These are phyloP conservation scores for Hyaloscypha finlandica DNA, from an alignment of 495 filamentous ascomycete species.

Conservation along the genomic window DNA sequence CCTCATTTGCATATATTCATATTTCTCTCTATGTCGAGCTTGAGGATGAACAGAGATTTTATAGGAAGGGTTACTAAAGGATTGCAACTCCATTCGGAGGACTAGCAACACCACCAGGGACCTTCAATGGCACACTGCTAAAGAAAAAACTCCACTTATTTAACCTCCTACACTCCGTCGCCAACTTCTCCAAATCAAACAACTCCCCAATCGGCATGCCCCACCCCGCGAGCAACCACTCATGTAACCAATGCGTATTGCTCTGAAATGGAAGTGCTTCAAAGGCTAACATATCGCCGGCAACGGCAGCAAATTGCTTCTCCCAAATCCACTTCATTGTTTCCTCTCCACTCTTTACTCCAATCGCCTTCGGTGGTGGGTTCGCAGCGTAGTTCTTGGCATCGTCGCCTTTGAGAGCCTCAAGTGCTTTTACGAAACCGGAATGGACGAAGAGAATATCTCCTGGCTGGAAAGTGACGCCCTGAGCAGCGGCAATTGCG, in stretches of 20 bases:
- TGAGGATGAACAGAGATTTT: too few species aligned
- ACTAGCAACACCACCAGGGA: slow-evolving; percentile 56
- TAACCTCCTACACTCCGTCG: slow-evolving; percentile 44
- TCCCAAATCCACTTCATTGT: slow-evolving; percentile 45
- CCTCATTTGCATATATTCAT: too few species aligned
- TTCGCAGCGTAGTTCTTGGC: slow-evolving; percentile 36
- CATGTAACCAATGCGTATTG: slow-evolving; percentile 43
- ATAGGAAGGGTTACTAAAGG: slow-evolving; percentile 31
- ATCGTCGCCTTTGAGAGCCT: slow-evolving; percentile 36
- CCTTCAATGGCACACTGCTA: slow-evolving; percentile 56
- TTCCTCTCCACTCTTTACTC: slow-evolving; percentile 46
- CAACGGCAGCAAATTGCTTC: slow-evolving; percentile 50
- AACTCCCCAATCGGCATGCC: slow-evolving; percentile 61
- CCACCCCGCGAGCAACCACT: slow-evolving; percentile 57
- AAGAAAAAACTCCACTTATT: slow-evolving; percentile 55
- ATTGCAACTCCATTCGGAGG: slow-evolving; percentile 54
- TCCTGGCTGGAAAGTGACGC: slow-evolving; percentile 42
- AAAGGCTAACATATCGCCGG: slow-evolving; percentile 49
- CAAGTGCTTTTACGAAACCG: slow-evolving; percentile 50
- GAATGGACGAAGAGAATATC: slow-evolving; percentile 59
- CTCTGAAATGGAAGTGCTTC: slow-evolving; percentile 43
- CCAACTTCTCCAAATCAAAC: slow-evolving; percentile 56
- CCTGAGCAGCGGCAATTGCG: slow-evolving; percentile 39
- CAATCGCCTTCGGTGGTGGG: slow-evolving; percentile 39
- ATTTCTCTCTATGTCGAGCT: too few species aligned